These are phyloP conservation scores for Dillenia turbinata DNA, from an alignment of 164 flowering plant genomes.

Conservation along the genomic window DNA sequence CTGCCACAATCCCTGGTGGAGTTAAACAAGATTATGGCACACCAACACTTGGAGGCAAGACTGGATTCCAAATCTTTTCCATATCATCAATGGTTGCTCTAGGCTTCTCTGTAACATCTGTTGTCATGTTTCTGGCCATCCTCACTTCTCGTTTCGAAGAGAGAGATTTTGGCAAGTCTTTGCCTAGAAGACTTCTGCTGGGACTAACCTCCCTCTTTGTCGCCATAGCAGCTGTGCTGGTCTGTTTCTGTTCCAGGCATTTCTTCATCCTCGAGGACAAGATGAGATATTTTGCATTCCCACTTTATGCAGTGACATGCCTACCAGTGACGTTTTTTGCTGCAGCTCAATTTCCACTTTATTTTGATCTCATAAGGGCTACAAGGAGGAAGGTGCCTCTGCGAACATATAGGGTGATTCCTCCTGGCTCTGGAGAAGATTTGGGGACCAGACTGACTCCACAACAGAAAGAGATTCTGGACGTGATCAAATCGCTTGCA, in stretches of 20 bases:
- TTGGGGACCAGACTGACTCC: too few relatives aligned
- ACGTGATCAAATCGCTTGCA: too few relatives aligned
- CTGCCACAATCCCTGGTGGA: constrained; percentile 5
- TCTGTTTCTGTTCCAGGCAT: constrained; percentile 24
- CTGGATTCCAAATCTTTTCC: background rate
- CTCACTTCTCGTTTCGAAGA: constrained; percentile 19
- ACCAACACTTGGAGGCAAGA: background rate
- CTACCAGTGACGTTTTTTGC: constrained; percentile 19
- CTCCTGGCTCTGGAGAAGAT: too few relatives aligned
- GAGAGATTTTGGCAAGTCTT: constrained; percentile 2
- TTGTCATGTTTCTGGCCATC: constrained; percentile 22
- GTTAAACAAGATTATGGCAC: background rate
- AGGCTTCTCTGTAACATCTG: constrained; percentile 17
- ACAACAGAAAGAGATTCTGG: too few relatives aligned
- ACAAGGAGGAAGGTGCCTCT: constrained; percentile 13
- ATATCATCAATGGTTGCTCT: constrained; percentile 18
- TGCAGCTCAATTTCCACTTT: constrained; percentile 20
- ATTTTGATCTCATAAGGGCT: constrained; percentile 20
- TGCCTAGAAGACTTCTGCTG: constrained; percentile 12
- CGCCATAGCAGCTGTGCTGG: constrained; percentile 17
- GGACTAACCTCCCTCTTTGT: constrained; percentile 20
- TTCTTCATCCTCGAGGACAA: constrained; percentile 15
- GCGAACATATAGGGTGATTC: constrained; percentile 9
- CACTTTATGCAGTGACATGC: constrained; percentile 18
- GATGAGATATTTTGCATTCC: constrained; percentile 10